Conservation (phyloP, 768 basidiomycete genomes). For the Trametes maxima region DNA sequence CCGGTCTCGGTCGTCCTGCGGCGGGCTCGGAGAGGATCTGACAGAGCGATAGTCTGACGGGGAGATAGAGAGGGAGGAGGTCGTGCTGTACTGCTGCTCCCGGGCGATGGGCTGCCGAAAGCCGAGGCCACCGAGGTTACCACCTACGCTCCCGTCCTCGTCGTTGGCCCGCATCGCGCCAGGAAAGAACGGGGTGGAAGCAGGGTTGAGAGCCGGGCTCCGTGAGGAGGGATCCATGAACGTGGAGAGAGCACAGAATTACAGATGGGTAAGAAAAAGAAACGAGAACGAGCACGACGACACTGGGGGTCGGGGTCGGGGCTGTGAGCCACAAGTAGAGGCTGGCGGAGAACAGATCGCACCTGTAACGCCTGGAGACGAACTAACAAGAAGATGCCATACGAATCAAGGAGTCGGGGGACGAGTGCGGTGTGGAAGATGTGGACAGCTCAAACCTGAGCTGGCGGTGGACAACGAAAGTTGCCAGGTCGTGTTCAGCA, state of each 20-base stretch:
- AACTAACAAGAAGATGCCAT: slow-evolving; percentile 32
- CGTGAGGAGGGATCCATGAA: slow-evolving; percentile 60
- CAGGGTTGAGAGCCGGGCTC: slow-evolving; percentile 77
- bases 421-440: slow-evolving; percentile 5
- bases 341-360: slow-evolving; percentile 4
- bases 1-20: slow-evolving; percentile 38
- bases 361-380: slow-evolving; percentile 29
- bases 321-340: slow-evolving; percentile 27
- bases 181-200: slow-evolving; percentile 86
- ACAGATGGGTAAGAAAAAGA: slow-evolving; percentile 27
- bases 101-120: slow-evolving; percentile 51
- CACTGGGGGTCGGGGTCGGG: slow-evolving; percentile 8
- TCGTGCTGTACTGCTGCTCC: slow-evolving; percentile 42
- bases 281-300: slow-evolving; percentile 39
- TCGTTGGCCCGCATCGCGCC: slow-evolving; percentile 60
- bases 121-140: slow-evolving; percentile 36
- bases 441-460: slow-evolving; percentile 22
- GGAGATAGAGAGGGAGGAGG: slow-evolving; percentile 62
- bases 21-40: slow-evolving; percentile 70
- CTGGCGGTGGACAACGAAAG: slow-evolving; percentile 21
- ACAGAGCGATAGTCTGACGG: slow-evolving; percentile 68
- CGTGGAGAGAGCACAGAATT: slow-evolving; percentile 11
- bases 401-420: slow-evolving; percentile 12
- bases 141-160: slow-evolving; percentile 46
- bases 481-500: slow-evolving; percentile 9